Base-by-base conservation (phyloP, 768 basidiomycete species). In the Hericium erinaceus region DNA sequence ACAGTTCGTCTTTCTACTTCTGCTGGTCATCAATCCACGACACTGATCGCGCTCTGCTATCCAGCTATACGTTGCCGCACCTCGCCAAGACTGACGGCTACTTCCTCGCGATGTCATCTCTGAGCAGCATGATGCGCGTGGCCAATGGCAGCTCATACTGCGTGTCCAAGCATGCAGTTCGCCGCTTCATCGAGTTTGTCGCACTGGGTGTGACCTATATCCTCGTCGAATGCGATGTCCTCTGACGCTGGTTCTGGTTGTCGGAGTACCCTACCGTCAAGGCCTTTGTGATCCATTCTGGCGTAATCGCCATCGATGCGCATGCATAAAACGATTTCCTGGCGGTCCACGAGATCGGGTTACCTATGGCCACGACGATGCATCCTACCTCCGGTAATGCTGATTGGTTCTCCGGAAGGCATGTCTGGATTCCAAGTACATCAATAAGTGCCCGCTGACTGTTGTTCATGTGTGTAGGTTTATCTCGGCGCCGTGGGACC, bases 201-300 rank as follows among this genome's bases (percentile, higher is more conserved):
- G 28, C 38, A 8, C 15, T 61, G 12, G 60, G 60, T 60, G 4
- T 48, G 12, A 26, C 82, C 55, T 60, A 60, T 1, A 66, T 12
- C 28, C 26, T 26, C 26, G 26, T 26, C 26, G 26, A 26, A 8
- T 1, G 2, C 22, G 16, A 33, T 12, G 24, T 33, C 33, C 33
- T 33, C 22, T 26, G 28, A 9, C 28, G 11, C 3, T 33, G n/a
- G 33, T 33, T 33, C 9, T 33, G 33, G 7, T 33, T 9, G 18
- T 15, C 22, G 39, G 52, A 53, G n/a, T 37, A 37, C 18, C 52
- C 52, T 6, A 28, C 9, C 3, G 38, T 53, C n/a, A 53, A 39
- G 46, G 10, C 38, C 2, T 48, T 55, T 28, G 52, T 37, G 8
- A 8, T 53, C 28, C 52, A 53, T 24, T 38, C 52, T 20, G 52